Conservation (phyloP, 1,284 basidiomycete genomes). For the Ustilago curta region DNA sequence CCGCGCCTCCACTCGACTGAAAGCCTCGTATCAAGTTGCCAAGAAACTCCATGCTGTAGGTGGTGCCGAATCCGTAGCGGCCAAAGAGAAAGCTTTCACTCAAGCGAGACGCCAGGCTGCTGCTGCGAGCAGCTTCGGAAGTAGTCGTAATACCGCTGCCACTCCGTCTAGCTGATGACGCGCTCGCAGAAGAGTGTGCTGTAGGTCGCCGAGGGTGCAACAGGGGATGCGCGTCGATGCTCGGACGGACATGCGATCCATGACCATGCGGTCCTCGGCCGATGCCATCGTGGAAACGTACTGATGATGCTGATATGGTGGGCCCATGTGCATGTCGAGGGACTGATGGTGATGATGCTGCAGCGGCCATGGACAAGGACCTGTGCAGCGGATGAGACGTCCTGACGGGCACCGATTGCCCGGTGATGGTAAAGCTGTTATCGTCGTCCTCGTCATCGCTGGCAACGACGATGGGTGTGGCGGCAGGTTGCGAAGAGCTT, state of each 20-base stretch:
- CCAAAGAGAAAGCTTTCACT: conserved; percentile 20
- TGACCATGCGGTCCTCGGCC: conserved; percentile 31
- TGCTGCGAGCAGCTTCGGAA: neutral
- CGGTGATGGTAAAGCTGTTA: conserved; percentile 38
- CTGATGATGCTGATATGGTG: conserved; percentile 9
- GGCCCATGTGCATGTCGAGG: neutral
- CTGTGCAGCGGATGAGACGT: conserved; percentile 11
- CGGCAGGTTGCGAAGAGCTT: neutral
- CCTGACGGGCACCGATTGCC: conserved; percentile 21
- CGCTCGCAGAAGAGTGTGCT: conserved; percentile 22
- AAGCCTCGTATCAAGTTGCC: conserved; percentile 22
- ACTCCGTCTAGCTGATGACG: conserved; percentile 20
- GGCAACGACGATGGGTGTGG: conserved; percentile 30
- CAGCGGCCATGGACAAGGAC: conserved; percentile 4
- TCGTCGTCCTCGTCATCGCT: conserved; percentile 49
- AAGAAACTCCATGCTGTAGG: conserved; percentile 31
- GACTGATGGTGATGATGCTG: conserved; percentile 10
- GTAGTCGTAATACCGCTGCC: neutral
- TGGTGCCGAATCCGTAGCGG: conserved; percentile 22
- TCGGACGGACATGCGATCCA: conserved; percentile 31
- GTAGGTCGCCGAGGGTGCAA: conserved; percentile 25
- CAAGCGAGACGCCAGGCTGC: conserved; percentile 19
- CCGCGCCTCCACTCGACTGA: conserved; percentile 6
- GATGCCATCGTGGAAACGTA: conserved; percentile 40
- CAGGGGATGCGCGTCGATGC: conserved; percentile 26